These are phyloP conservation scores for Pyrenochaeta sp. DNA, from an alignment of 2,329 filamentous ascomycete species.

Conservation along the genomic window DNA sequence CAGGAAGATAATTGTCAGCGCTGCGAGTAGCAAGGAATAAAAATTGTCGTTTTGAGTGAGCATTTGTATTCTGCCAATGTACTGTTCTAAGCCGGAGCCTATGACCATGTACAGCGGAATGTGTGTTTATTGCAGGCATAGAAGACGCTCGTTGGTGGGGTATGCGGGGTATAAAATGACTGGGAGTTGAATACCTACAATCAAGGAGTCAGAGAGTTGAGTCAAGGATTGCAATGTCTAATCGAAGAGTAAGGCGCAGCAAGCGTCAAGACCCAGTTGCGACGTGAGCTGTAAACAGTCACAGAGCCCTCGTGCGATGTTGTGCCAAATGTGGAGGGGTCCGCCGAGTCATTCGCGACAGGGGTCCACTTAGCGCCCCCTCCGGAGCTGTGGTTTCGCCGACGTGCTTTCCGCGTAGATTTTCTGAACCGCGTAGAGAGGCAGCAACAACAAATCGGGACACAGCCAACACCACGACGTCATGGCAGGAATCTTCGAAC, in stretches of 20 bases:
- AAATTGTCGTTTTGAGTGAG: background rate
- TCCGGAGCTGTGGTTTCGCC: constrained; percentile 33
- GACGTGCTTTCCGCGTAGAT: constrained; percentile 34
- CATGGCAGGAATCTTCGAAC: constrained; percentile 97
- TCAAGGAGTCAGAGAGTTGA: constrained; percentile 29
- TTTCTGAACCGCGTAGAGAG: constrained; percentile 39
- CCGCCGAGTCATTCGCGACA: constrained; percentile 34
- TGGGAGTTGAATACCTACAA: constrained; percentile 26
- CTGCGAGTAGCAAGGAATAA: background rate
- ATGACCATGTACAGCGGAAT: constrained; percentile 4
- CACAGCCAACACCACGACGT: constrained; percentile 42
- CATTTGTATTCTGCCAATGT: background rate
- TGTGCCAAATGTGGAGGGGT: constrained; percentile 35
- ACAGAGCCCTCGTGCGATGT: constrained; percentile 32
- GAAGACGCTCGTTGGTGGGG: constrained; percentile 36
- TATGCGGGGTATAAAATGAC: constrained; percentile 39
- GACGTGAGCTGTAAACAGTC: constrained; percentile 24
- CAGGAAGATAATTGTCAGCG: constrained; percentile 13
- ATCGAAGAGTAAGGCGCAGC: constrained; percentile 5
- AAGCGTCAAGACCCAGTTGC: constrained; percentile 12
- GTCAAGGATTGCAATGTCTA: constrained; percentile 5
- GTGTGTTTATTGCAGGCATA: background rate
- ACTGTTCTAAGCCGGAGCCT: background rate
- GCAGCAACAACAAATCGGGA: constrained; percentile 37
- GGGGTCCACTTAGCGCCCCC: constrained; percentile 26